A percentile compares a stretch with the other conserved stretches of the same genome.
Evolutionary conservation across 106 monocot species (phyloP).

Genomic region (Allium sativum): DNA sequence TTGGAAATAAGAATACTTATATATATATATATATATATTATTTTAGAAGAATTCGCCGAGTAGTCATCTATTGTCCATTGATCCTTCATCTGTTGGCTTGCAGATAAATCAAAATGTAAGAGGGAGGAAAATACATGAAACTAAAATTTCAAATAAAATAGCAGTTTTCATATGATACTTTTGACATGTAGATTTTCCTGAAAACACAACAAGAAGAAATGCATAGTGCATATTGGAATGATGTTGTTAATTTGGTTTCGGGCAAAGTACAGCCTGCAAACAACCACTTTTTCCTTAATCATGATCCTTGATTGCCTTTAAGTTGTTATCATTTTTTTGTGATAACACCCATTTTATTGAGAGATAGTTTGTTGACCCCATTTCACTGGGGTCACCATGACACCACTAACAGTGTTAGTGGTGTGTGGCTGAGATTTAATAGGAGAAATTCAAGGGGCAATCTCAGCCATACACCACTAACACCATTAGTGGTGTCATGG

Average conservation of each 20-base stretch:
- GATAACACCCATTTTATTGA: too few species aligned
- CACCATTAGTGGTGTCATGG: too few species aligned
- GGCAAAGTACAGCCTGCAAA: constrained; percentile 1
- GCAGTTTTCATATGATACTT: background rate
- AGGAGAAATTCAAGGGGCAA: too few species aligned
- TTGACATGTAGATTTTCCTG: constrained; percentile 24
- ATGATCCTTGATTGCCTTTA: constrained; percentile 24
- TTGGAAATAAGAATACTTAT: background rate
- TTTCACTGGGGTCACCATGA: too few species aligned
- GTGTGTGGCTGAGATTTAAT: too few species aligned
- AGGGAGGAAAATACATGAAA: background rate
- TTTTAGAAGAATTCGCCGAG: constrained; percentile 33
- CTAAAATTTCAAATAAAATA: background rate
- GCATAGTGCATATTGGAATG: constrained; percentile 16
- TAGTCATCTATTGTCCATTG: constrained; percentile 23
- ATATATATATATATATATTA: background rate
- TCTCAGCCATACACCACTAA: too few species aligned
- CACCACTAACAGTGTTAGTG: too few species aligned
- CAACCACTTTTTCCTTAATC: constrained; percentile 21
- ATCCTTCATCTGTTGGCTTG: constrained; percentile 24
- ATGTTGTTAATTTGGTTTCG: constrained; percentile 26
- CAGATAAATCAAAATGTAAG: constrained; percentile 12
- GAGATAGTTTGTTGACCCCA: too few species aligned
- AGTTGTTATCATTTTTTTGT: too few species aligned
- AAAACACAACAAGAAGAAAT: constrained; percentile 21